A percentile compares a stretch with the other conserved stretches of the same genome.
Conservation (phyloP, 345 rosid species). For the Lepidium sativum region DNA sequence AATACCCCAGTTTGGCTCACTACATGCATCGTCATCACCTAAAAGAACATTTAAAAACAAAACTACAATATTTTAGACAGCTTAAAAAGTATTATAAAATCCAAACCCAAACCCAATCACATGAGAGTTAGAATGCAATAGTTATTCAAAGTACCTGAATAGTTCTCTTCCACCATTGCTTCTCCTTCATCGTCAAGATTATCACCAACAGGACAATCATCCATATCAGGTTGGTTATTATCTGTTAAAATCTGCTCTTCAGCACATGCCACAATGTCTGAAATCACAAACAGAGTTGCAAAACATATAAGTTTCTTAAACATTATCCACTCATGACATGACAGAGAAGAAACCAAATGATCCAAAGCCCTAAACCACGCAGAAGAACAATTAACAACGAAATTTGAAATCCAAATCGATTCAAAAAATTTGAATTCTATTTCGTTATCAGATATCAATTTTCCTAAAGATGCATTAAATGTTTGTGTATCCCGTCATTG, state of each 20-base stretch:
- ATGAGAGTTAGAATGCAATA: too few relatives aligned
- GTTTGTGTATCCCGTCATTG: constrained; percentile 50
- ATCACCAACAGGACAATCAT: constrained; percentile 66
- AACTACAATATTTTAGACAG: too few relatives aligned
- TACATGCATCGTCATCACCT: constrained; percentile 72
- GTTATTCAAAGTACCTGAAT: constrained; percentile 81
- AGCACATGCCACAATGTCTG: constrained; percentile 53
- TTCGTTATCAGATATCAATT: too few relatives aligned
- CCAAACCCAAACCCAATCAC: background rate
- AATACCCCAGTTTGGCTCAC: constrained; percentile 79
- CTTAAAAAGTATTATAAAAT: background rate
- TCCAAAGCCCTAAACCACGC: constrained; percentile 9
- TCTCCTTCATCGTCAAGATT: constrained; percentile 76
- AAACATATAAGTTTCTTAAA: background rate
- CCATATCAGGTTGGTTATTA: constrained; percentile 72
- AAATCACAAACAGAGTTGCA: constrained; percentile 29
- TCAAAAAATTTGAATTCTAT: background rate
- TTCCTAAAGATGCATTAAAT: too few relatives aligned
- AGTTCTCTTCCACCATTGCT: constrained; percentile 78
- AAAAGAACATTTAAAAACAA: background rate
- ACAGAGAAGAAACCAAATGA: background rate
- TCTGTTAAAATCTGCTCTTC: constrained; percentile 77
- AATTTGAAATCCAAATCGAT: background rate
- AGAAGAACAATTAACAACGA: background rate
- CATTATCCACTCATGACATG: background rate